Base-by-base conservation (phyloP, 495 filamentous ascomycete genomes). In the Hyaloscypha variabilis region DNA sequence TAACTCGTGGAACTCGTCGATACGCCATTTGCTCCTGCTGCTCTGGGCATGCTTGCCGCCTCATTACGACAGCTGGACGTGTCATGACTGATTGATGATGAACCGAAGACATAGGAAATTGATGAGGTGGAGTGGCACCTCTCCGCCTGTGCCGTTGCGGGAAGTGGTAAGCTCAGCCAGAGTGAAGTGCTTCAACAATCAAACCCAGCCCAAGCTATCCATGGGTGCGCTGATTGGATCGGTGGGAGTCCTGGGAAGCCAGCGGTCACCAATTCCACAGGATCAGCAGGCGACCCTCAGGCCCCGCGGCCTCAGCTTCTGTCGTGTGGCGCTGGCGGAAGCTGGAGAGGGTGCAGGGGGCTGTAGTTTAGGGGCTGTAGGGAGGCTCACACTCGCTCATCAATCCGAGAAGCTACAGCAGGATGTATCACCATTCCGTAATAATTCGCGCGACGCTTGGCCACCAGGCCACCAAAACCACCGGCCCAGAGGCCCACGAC, bases 51-150 rank as follows among this genome's bases (percentile, higher is more conserved):
- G 21, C 30, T 26, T 60, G 30, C 30, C 21, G 57, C 57, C 29
- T 60, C 31, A 60, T 60, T 60, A 60, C 57, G 57, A 58, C 57
- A 49, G 57, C 34, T 46, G 21, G 57, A 10, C 51, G 51, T 54
- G 23, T 54, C 51, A 54, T 54, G 51, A 24, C 21, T 29, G 51
- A 54, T 8, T 51, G 23, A 23, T 56, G 21, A 13, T 26, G n/a
- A n/a, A 36, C 39, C 19, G 39, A 17, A 19, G 17, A 3, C 0
- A 46, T 46, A 17, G 13, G 17, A 3, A 3, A 46, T 46, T 46
- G 39, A 46, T 46, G 39, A 46, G 39, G 39, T 46, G 39, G 39
- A 46, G 39, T 46, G 17, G 39, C 11, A 46, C 17, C 19, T 17
- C 39, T 46, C 39, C 39, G 39, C 17, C 39, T 46, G 39, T 46